Evolutionary conservation across 768 basidiomycete species (phyloP), one percentile per base, ranked within the genome.

Genomic region (Lyophyllum atratum): DNA sequence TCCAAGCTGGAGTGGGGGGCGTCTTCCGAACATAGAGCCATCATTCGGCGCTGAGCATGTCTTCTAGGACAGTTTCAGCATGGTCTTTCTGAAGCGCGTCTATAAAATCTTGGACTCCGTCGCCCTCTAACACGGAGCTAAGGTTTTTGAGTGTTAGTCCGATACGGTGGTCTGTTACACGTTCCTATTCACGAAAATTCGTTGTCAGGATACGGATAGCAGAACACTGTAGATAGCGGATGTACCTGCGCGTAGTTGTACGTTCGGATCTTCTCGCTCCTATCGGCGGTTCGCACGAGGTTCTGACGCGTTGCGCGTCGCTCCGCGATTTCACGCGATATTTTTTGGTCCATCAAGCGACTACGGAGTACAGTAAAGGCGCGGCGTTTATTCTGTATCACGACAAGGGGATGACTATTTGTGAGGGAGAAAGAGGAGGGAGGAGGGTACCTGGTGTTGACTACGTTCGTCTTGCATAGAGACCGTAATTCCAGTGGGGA

Each of bases 391-490:
- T 99, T 98, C 92, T 98, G 63, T 53, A 25, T 39, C 12, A 21
- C 34, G 50, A 24, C 8, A 26, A 52, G 24, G 28, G n/a, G 28
- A 17, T 25, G n/a, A 54, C 37, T 14, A 31, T 26, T 39, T 31
- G 19, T 43, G 22, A 22, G 4, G 17, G 31, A 52, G 51, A 54
- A 9, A 25, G 26, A 48, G n/a, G 40, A 24, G 4, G 34, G 43
- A 25, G 22, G 22, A 22, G 60, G 75, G 11, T 55, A 93, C 93
- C 77, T 93, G 90, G 70, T 98, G 96, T 66, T 99, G 97, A 68
- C 90, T 93, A 6, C 97, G 84, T 63, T 95, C 94, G 66, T 99
- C 95, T 75, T 99, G 97, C 92, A 98, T 98, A 8, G 94, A 95
- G 9, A 98, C 96, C 1, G 89, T 90, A 53, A 98, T 88, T 0